Evolutionary conservation across 1,284 basidiomycete species (phyloP), one percentile per base, ranked within the genome.

Genomic region (Microbotryum scabiosae): DNA sequence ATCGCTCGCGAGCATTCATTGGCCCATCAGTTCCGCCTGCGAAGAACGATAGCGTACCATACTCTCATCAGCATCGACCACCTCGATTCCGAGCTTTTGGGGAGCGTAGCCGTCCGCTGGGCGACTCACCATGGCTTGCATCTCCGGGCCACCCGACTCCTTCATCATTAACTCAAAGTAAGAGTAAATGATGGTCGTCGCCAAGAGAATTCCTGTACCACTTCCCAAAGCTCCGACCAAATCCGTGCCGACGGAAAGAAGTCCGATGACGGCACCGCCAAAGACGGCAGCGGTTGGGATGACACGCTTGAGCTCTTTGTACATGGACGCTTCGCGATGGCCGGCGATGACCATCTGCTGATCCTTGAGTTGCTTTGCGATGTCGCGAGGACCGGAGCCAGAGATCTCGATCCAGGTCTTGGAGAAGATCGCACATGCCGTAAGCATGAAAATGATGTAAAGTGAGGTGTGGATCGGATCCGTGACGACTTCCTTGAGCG

Each of bases 401-500:
- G 91, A 97, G 45, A 97, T 91, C 73, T 97, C 94, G 72, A 98
- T 97, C 94, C 94, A 98, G 5, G 94, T 96, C 82, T 97, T 97
- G 75, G 89, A 93, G 81, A 98, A 97, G 70, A 97, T 81, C 16
- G 94, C 94, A 74, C 94, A 98, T 16, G 91, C 90, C 41, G 87
- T 85, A 63, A 94, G 81, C 77, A 94, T 96, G 78, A 97, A 97
- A 7, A 83, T 78, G 73, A 97, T 85, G 78, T 98, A 97, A 71
- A 97, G 79, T 44, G 83, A 80, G 0, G 90, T 94, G 79, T 98
- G 96, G 73, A 97, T 84, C 4, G 94, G 94, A 76, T 98, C 94
- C 56, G 87, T 78, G 61, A 97, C 78, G 9, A 88, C 89, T 62
- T 87, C 86, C 69, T 83, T 86, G 74, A 97, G 81, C 25, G 88